Percentiles rank a stretch among this genome's conserved stretches.
Conservation (phyloP, 306 rosid species). For the Geum urbanum region DNA sequence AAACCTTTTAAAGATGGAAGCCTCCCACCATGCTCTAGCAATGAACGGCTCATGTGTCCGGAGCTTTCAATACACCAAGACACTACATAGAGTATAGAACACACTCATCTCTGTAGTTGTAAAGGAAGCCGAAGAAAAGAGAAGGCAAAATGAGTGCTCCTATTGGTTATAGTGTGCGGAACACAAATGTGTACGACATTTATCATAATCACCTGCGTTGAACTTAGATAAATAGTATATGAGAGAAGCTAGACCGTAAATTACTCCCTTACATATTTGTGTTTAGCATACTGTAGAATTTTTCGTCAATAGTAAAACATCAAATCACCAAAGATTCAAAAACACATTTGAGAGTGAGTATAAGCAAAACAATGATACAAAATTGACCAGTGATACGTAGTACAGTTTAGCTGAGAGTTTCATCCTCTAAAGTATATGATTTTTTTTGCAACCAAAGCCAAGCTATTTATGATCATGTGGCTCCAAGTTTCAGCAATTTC, state of each 20-base stretch:
- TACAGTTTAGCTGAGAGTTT: neutral
- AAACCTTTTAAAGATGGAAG: constrained; percentile 28
- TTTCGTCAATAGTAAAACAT: neutral
- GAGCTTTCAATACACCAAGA: neutral
- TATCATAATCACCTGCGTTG: too few relatives aligned
- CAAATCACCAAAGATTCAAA: neutral
- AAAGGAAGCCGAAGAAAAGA: neutral
- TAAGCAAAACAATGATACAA: neutral
- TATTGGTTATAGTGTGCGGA: too few relatives aligned
- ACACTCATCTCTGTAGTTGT: neutral
- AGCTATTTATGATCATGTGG: neutral
- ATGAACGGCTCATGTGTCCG: neutral
- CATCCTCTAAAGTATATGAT: neutral
- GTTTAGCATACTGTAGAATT: too few relatives aligned
- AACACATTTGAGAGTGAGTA: neutral
- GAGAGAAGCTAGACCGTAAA: too few relatives aligned
- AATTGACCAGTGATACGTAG: neutral
- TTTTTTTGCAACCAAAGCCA: neutral
- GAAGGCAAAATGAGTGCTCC: neutral
- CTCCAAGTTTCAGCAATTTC: neutral
- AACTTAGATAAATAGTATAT: too few relatives aligned
- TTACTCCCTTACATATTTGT: too few relatives aligned
- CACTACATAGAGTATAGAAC: neutral
- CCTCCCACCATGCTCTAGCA: constrained; percentile 19
- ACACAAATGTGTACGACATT: too few relatives aligned